Evolutionary conservation across 2,329 filamentous ascomycete species (phyloP).

Genomic region (Macrophomina tecta): DNA sequence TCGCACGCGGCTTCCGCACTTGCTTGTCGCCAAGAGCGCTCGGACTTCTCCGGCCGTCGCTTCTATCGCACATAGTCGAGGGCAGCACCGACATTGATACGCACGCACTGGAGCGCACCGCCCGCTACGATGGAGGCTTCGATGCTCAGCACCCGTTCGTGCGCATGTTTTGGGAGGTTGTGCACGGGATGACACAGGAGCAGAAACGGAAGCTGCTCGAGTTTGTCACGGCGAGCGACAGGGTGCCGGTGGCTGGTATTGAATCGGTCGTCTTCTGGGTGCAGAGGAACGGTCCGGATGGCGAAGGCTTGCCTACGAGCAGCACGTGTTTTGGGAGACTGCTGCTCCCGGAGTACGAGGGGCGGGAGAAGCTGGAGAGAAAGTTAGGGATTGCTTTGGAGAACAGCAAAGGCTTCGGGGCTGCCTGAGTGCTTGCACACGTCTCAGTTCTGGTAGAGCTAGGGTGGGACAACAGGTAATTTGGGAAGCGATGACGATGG

Average conservation of each 20-base stretch:
- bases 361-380: conserved; percentile 70
- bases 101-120: conserved; percentile 69
- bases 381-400: conserved; percentile 85
- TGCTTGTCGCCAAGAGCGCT: conserved; percentile 76
- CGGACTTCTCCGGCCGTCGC: conserved; percentile 46
- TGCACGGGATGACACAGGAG: conserved; percentile 68
- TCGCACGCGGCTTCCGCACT: conserved; percentile 78
- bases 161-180: conserved; percentile 82
- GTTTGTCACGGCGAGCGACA: conserved; percentile 92
- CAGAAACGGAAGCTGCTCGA: conserved; percentile 81
- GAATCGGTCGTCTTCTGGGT: conserved; percentile 83
- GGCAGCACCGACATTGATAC: conserved; percentile 83
- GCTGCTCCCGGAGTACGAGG: conserved; percentile 80
- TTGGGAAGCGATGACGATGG: too few species aligned
- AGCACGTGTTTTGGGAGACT: conserved; percentile 93
- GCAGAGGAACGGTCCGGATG: conserved; percentile 74
- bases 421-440: conserved; percentile 28
- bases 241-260: conserved; percentile 86
- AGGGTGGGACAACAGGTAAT: too few species aligned
- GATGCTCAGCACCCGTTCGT: conserved; percentile 72
- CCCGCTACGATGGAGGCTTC: conserved; percentile 82
- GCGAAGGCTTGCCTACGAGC: conserved; percentile 74
- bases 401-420: conserved; percentile 86
- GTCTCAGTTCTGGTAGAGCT: too few species aligned
- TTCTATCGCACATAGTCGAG: conserved; percentile 81